Conservation (phyloP, 2,329 filamentous ascomycete species). For the Colletotrichum simmondsii region DNA sequence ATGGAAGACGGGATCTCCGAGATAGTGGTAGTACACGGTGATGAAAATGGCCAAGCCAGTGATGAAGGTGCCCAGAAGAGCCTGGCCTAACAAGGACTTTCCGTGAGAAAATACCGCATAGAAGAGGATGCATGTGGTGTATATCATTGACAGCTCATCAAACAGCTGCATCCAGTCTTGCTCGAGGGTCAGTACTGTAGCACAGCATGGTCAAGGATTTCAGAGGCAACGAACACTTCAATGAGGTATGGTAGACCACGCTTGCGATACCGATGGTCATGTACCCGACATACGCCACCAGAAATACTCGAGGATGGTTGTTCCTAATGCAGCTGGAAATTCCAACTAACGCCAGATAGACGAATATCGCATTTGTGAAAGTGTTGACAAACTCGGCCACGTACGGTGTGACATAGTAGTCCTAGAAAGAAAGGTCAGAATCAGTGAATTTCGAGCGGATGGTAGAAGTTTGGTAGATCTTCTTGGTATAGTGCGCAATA, state of each 20-base stretch:
- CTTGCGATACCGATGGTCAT: slow-evolving; percentile 7
- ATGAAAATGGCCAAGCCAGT: not conserved
- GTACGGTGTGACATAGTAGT: not conserved
- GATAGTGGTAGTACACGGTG: not conserved
- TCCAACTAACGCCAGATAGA: not conserved
- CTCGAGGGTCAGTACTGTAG: not conserved
- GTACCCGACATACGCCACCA: slow-evolving; percentile 2
- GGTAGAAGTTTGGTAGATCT: not conserved
- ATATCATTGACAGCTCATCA: not conserved
- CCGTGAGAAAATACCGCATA: not conserved
- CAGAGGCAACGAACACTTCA: not conserved
- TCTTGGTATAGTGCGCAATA: not conserved
- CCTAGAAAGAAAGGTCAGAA: not conserved
- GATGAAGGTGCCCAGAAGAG: not conserved
- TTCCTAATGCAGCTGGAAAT: not conserved
- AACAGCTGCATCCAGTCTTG: not conserved
- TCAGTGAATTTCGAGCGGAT: not conserved
- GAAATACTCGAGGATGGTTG: not conserved
- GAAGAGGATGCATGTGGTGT: not conserved
- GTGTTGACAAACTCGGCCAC: not conserved
- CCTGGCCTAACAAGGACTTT: not conserved
- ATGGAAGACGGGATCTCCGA: not conserved
- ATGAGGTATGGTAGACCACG: slow-evolving; percentile 1
- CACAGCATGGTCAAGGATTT: not conserved
- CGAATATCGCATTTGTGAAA: not conserved